These are phyloP conservation scores for Syzygium aqueum DNA, from an alignment of 345 rosid genomes.

Conservation along the genomic window DNA sequence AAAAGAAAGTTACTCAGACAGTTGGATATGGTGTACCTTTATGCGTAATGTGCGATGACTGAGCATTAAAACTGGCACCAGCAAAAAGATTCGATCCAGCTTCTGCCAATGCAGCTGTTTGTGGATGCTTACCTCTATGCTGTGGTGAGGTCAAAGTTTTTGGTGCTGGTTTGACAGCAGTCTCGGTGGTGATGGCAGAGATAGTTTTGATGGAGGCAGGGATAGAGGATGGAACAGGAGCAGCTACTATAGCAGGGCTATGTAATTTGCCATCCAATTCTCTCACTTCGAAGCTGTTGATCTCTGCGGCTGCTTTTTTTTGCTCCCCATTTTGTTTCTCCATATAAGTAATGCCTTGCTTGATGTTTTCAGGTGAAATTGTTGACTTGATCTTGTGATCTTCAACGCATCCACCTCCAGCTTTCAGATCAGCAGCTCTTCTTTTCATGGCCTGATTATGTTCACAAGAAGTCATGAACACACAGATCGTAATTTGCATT, in stretches of 20 bases:
- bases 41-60: not conserved
- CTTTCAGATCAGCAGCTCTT: constrained; percentile 4
- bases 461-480: not conserved
- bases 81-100: not conserved
- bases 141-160: not conserved
- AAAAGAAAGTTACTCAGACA: not conserved
- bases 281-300: not conserved
- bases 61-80: not conserved
- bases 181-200: not conserved
- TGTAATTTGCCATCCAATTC: not conserved
- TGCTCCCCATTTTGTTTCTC: not conserved
- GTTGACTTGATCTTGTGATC: not conserved
- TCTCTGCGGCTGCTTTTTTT: not conserved
- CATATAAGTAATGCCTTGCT: not conserved
- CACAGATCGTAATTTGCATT: not conserved
- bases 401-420: constrained; percentile 7
- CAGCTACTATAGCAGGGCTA: not conserved
- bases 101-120: not conserved
- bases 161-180: not conserved
- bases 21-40: not conserved
- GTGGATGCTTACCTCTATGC: not conserved
- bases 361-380: not conserved
- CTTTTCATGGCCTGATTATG: constrained; percentile 9
- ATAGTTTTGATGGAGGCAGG: not conserved
- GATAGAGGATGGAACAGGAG: not conserved